Evolutionary conservation across 176 grass and related monocot species (phyloP).

Genomic region (Avena insularis): DNA sequence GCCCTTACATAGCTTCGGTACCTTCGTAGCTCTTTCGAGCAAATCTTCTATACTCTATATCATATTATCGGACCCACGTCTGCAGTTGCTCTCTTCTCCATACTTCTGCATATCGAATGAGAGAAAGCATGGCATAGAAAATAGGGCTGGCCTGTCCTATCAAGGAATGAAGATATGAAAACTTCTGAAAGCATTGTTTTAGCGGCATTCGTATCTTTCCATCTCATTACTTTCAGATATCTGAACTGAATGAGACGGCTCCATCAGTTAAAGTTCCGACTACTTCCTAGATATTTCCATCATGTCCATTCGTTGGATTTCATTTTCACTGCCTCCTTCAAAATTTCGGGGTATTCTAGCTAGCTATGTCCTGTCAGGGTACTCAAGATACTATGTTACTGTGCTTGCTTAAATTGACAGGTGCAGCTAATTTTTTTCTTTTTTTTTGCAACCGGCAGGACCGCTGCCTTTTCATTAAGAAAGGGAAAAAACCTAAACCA

Average conservation of each 20-base stretch:
- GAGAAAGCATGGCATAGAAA: background rate
- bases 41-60: too few species aligned
- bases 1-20: too few species aligned
- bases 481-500: too few species aligned
- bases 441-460: too few species aligned
- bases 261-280: background rate
- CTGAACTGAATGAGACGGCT: background rate
- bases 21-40: too few species aligned
- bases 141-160: background rate
- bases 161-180: background rate
- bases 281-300: background rate
- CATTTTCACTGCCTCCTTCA: background rate
- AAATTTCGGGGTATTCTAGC: background rate
- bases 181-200: background rate
- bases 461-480: too few species aligned
- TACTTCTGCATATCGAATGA: background rate
- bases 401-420: background rate
- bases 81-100: too few species aligned
- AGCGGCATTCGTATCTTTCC: background rate
- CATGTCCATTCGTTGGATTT: background rate
- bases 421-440: background rate
- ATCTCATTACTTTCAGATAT: background rate
- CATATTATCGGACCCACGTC: too few species aligned
- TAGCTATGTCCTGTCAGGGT: background rate
- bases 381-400: background rate